Evolutionary conservation across 129 eudicot species (phyloP).

Genomic region (Ambrosia trifida): DNA sequence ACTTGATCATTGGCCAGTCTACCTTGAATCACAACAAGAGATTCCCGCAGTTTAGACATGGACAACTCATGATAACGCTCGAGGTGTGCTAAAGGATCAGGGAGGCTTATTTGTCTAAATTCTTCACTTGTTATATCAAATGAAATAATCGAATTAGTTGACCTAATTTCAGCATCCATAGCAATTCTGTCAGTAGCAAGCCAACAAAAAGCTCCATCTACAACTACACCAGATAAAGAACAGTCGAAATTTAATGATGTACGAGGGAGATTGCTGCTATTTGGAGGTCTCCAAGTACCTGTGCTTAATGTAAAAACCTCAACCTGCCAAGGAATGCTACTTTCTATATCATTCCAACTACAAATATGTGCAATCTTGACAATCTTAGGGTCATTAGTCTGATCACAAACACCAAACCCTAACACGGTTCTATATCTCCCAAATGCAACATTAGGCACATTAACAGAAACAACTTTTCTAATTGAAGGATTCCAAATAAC

Average conservation of each 20-base stretch:
- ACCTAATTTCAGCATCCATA: neutral
- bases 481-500: slow-evolving; percentile 16
- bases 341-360: neutral
- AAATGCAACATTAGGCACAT: neutral
- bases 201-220: slow-evolving; percentile 12
- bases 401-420: neutral
- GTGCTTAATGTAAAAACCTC: too few species aligned
- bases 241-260: neutral
- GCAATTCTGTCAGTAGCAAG: neutral
- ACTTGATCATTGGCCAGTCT: neutral
- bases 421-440: neutral
- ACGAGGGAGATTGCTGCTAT: neutral
- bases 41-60: neutral
- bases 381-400: neutral
- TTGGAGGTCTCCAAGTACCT: neutral
- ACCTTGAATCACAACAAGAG: neutral
- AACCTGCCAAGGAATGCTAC: too few species aligned
- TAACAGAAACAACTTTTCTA: neutral
- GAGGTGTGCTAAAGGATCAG: neutral
- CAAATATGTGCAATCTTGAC: neutral
- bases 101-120: neutral
- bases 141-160: neutral
- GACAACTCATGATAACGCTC: neutral
- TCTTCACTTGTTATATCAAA: slow-evolving; percentile 7
- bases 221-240: neutral